These are phyloP conservation scores for Eremochloa ophiuroides DNA, from an alignment of 176 grass and related monocot species.

Conservation along the genomic window DNA sequence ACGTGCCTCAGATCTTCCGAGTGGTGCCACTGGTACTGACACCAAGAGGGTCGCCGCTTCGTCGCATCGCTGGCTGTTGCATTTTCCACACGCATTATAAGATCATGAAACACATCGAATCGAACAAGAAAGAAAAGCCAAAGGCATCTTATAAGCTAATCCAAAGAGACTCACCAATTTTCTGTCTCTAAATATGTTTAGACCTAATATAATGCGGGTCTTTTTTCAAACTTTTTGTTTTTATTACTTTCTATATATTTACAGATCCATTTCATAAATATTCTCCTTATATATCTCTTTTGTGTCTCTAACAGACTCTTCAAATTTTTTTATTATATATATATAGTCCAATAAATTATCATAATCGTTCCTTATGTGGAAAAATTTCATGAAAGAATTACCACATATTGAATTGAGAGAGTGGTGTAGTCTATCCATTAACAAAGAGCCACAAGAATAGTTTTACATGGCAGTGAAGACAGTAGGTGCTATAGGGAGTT, in stretches of 20 bases:
- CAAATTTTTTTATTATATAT: background rate
- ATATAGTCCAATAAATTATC: too few species aligned
- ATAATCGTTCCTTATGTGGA: too few species aligned
- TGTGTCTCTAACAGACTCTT: background rate
- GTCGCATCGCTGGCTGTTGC: background rate
- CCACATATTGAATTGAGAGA: too few species aligned
- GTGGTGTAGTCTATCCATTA: too few species aligned
- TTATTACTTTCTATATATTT: too few species aligned
- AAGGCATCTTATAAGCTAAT: background rate
- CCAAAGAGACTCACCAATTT: background rate
- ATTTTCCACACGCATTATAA: background rate
- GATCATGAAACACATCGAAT: background rate
- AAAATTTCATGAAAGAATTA: too few species aligned
- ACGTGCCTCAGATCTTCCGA: slow-evolving; percentile 23
- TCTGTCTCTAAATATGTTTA: background rate
- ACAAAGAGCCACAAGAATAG: too few species aligned
- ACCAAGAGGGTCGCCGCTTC: background rate
- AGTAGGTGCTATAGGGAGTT: too few species aligned
- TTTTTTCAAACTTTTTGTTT: background rate
- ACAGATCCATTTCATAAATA: background rate
- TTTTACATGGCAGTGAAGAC: too few species aligned
- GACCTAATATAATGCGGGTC: background rate
- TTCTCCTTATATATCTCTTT: background rate
- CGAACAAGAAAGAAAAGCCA: background rate
- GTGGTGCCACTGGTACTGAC: background rate